Base-by-base conservation (phyloP, 1,139 yeast species). In the Hyphopichia khmerensis region DNA sequence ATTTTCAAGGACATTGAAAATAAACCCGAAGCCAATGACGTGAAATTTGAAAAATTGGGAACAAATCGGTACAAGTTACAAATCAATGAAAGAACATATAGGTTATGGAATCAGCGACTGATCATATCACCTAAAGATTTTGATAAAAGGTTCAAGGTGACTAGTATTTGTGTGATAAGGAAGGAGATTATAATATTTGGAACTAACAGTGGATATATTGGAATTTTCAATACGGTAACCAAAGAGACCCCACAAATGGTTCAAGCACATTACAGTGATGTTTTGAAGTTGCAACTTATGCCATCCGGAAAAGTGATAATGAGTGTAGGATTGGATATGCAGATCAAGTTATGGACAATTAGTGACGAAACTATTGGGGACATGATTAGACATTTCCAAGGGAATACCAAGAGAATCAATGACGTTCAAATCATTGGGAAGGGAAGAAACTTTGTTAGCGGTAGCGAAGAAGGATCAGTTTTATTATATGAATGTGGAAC, bases 401-500 rank as follows among this genome's bases (percentile, higher is more conserved):
- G 77, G 1, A 88, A 82, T 43, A 67, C 53, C 15, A 53, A 55
- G 1, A 60, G 71, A 2, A 65, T 84, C 15, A 72, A 77, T 1
- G 81, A 69, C 45, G 47, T 78, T 2, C 69, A 60, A 3, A 51
- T 80, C 40, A 62, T 86, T 24, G 89, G 81, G 0, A 60, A 78
- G 16, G 95, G 95, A 1, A 63, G 93, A 30, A 84, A 86, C 52
- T 67, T 87, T 46, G 48, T 84, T 23, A 73, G 79, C 2, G 66
- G 78, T 3, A 72, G 80, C 10, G 42, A 49, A 5, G 86, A 82
- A 53, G 86, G 87, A 0, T 56, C 75, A 0, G 66, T 82, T 1
- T 67, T 64, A 36, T 53, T 87, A 33, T 86, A 89, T 90, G 93
- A 87, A 51, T 77, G 87, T 53, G 84, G 87, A 0, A 56, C 75